Base-by-base conservation (phyloP, 1,284 basidiomycete species). In the Mycosarcoma maydis region DNA sequence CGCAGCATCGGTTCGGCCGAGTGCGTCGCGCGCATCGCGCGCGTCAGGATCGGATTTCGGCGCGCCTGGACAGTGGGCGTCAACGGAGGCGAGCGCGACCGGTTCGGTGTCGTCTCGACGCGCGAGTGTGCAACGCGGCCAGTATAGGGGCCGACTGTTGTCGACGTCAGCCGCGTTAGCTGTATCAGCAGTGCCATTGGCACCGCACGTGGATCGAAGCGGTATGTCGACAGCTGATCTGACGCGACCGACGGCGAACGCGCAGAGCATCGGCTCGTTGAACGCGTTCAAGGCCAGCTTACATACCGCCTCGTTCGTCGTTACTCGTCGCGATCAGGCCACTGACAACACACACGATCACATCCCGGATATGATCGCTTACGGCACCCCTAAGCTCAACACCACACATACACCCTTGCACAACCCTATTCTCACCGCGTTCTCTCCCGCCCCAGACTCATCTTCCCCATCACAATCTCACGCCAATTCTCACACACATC, bases 131-230 rank as follows among this genome's bases (percentile, higher is more conserved):
- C 50, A 46, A 4, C 44, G 50, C 10, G 30, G 44, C 7, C 10
- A 27, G n/a, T 58, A 58, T 10, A 40, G 49, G 11, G 56, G 39
- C 2, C 24, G 56, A 3, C 49, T 60, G 10, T 16, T 60, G 17
- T 48, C 45, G 10, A 59, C 56, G 5, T 48, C 57, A 4, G 56
- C 49, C 9, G 14, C 29, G 29, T 14, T 30, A 8, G 29, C 4
- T 8, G 29, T 30, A 30, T 30, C 29, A 3, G 52, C 45, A 5
- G 37, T 30, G 6, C 48, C 55, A 1, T 17, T 58, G 19, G 48
- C 49, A 14, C 57, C 57, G 5, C 44, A 60, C 13, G 41, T 60
- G 1, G 57, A 60, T 52, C 26, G 40, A 2, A 47, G 33, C n/a
- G 38, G 38, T 2, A 51, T 29, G 19, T 41, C 32, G 1, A 23